Conservation (phyloP, 2,329 filamentous ascomycete genomes). For the Zarea fungicola region DNA sequence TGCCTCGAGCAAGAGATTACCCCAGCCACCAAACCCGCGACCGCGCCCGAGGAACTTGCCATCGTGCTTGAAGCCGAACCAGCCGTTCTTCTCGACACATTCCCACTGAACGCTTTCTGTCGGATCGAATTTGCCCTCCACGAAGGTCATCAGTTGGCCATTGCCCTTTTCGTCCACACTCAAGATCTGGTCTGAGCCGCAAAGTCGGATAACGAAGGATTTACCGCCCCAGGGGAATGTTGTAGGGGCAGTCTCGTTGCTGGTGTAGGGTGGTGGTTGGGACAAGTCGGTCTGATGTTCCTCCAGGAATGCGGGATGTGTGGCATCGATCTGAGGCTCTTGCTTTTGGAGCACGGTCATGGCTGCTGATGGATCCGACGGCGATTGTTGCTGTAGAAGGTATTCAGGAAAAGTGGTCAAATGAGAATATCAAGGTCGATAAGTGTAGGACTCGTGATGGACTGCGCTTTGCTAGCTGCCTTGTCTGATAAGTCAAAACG, state of each 20-base stretch:
- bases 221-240: background rate
- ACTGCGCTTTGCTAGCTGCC: background rate
- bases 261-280: background rate
- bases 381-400: background rate
- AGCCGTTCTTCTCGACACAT: conserved; percentile 1
- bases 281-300: background rate
- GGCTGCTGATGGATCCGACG: background rate
- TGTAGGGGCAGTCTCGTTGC: background rate
- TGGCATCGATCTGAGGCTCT: background rate
- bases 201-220: background rate
- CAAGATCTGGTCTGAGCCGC: background rate
- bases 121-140: background rate
- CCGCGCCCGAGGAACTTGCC: background rate
- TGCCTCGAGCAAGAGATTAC: background rate
- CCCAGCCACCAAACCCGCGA: background rate
- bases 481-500: background rate
- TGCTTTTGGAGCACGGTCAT: background rate
- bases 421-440: background rate
- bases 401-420: background rate
- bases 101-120: background rate
- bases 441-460: background rate
- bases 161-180: background rate
- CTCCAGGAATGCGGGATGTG: background rate
- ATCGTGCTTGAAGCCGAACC: background rate
- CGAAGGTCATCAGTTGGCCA: background rate